phyloP scores from a whole-genome alignment of 148 eudicot genomes.

The Rhododendron ovatum region DNA sequence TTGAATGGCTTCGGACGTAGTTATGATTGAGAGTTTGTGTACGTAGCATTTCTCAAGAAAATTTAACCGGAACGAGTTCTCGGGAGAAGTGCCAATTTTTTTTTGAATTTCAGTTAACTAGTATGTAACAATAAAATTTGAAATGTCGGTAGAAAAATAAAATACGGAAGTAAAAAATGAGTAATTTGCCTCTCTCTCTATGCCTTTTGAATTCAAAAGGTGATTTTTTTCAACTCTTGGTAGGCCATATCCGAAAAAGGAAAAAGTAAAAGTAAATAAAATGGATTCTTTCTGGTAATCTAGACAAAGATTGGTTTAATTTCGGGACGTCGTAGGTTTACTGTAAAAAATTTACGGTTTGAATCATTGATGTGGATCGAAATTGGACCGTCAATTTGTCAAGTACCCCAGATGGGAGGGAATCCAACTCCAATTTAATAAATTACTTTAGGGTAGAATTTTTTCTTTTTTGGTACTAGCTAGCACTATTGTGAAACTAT shows the following conservation, averaged over 20 bases:
- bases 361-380: neutral
- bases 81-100: no score
- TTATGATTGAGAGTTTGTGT: no score
- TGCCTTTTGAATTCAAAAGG: neutral
- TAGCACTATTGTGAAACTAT: neutral
- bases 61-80: no score
- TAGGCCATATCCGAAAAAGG: neutral
- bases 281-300: neutral
- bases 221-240: neutral
- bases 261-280: no score
- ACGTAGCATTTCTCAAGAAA: no score
- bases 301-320: neutral
- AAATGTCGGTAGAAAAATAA: no score
- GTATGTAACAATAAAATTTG: no score
- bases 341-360: neutral
- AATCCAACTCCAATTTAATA: neutral
- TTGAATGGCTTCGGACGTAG: rapidly evolving
- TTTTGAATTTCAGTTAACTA: no score
- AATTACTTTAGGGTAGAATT: neutral
- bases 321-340: neutral
- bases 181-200: no score
- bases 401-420: neutral
- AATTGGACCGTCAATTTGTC: neutral
- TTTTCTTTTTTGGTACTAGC: no score
- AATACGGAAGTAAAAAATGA: no score